Evolutionary conservation across 345 rosid species (phyloP).

Genomic region (Citrus trifoliata): DNA sequence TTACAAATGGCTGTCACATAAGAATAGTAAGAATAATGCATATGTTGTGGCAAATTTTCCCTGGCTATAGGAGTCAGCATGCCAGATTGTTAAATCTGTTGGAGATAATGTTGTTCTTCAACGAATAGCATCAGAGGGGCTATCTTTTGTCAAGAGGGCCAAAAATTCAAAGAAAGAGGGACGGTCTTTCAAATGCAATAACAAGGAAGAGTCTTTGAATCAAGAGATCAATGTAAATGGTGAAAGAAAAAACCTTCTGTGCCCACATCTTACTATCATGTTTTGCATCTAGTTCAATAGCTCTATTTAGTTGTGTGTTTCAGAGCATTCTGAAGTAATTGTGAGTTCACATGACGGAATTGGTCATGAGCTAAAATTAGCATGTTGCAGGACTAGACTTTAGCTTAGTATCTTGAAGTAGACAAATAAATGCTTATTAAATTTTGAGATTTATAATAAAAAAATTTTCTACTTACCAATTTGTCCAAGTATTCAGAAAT

Average conservation of each 20-base stretch:
- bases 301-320: conserved; percentile 10
- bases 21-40: conserved; percentile 5
- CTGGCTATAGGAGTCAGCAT: conserved; percentile 71
- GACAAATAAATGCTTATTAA: not conserved
- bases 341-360: not conserved
- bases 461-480: not conserved
- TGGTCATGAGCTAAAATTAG: not conserved
- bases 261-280: conserved; percentile 8
- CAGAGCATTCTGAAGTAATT: conserved; percentile 1
- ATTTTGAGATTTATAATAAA: conserved; percentile 2
- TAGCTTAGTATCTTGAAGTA: not conserved
- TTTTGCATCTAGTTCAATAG: conserved; percentile 8
- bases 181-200: conserved; percentile 22
- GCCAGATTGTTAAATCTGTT: conserved; percentile 63
- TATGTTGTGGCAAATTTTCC: not conserved
- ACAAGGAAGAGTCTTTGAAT: conserved; percentile 29
- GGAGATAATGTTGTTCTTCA: conserved; percentile 68
- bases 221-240: conserved; percentile 35
- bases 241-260: conserved; percentile 22
- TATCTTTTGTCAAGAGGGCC: conserved; percentile 45
- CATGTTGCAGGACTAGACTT: not conserved
- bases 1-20: not conserved
- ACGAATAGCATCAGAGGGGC: conserved; percentile 49
- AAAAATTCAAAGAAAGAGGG: conserved; percentile 50
- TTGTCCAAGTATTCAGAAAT: not conserved